Percentiles rank a stretch among this genome's conserved stretches.
These are phyloP conservation scores for Paramecium tetraurelia DNA, from an alignment of 73 alveolate species.

Conservation along the genomic window DNA sequence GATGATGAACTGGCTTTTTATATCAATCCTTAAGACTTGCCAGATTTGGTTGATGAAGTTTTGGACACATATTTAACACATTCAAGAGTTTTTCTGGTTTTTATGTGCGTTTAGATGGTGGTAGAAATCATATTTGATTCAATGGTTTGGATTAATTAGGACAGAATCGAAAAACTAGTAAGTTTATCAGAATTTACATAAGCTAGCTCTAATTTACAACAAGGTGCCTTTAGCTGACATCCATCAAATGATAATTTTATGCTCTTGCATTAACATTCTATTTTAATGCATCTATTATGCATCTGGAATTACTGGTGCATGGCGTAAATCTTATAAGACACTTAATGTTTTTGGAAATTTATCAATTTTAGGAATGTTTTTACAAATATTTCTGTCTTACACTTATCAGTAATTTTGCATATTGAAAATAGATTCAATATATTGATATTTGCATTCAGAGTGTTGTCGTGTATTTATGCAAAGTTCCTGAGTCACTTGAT, in stretches of 20 bases:
- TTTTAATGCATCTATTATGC: constrained; percentile 10
- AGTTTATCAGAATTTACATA: not conserved
- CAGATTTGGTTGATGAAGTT: constrained; percentile 50
- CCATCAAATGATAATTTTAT: not conserved
- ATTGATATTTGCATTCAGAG: not conserved
- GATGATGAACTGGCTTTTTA: constrained; percentile 47
- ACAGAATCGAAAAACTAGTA: not conserved
- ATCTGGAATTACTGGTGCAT: constrained; percentile 9
- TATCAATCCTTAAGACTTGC: constrained; percentile 25
- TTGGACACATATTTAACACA: constrained; percentile 36
- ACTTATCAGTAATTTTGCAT: not conserved
- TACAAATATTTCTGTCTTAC: constrained; percentile 30
- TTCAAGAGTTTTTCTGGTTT: constrained; percentile 25
- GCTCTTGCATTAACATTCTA: not conserved
- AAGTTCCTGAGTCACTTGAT: constrained; percentile 30
- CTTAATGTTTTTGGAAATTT: not conserved
- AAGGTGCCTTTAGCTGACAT: constrained; percentile 32
- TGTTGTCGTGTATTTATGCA: constrained; percentile 35
- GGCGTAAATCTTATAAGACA: not conserved
- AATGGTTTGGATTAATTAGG: not conserved
- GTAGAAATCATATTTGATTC: constrained; percentile 36
- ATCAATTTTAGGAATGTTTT: constrained; percentile 24
- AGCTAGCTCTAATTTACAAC: constrained; percentile 42
- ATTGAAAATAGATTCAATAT: not conserved
- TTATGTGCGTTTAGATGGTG: not conserved